Base-by-base conservation (phyloP, 306 rosid genomes). In the Psophocarpus tetragonolobus region DNA sequence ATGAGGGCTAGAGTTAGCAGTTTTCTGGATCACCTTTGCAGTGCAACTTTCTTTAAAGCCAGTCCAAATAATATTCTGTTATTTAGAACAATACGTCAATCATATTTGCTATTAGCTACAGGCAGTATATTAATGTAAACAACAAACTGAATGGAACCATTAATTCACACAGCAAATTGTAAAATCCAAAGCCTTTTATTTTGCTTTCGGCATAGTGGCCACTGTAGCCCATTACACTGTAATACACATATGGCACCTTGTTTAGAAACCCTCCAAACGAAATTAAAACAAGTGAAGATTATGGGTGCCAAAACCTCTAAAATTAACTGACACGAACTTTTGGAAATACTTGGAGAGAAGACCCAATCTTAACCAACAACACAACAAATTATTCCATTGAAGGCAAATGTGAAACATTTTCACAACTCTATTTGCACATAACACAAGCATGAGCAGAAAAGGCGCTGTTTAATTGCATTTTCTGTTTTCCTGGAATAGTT, bases 1-100 rank as follows among this genome's bases (percentile, higher is more conserved):
- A 75, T 88, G 84, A 62, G 92, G 91, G 68, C 90, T 87, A 71
- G 97, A 87, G 85, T 47, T 79, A 27, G 88, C 84, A 12, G 88
- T 88, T 62, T 39, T 86, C 84, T 80, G 98, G 72, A 96, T 74
- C 96, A 91, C 69, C 89, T 81, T 90, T n/a, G 93, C 97, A 20
- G 83, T 71, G 84, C 99, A 96, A 17, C 56, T 78, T 85, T 89
- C 96, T 63, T 84, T 64, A 80, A 92, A 91, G 74, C 83, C 97
- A 70, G 80, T 78, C 87, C 82, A 84, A 38, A 92, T 79, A 39
- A 91, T 85, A 77, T 87, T 90, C 98, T 96, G 89, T 54, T 54
- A 82, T 67, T 71, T 30, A 72, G 68, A 68, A 56, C 39, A 76
- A 24, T 20, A 24, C 0, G 10, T 30, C 72, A 83, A 65, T 44